Conservation (phyloP, 768 basidiomycete species). For the Boletus patriciae region DNA sequence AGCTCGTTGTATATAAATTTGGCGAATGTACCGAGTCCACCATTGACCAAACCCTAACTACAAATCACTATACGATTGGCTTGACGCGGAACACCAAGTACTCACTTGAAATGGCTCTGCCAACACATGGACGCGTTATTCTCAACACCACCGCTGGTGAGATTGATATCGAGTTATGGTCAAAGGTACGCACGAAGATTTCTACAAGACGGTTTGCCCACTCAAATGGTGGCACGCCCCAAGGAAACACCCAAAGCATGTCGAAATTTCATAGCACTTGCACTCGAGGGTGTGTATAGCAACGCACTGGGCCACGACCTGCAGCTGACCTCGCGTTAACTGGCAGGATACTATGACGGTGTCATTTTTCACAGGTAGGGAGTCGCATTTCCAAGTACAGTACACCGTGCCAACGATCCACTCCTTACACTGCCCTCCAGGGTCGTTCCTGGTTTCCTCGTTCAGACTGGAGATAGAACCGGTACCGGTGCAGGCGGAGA, state of each 20-base stretch:
- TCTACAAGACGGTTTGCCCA: neutral
- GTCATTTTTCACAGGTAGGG: conserved; percentile 90
- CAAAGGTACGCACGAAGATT: conserved; percentile 58
- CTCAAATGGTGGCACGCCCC: neutral
- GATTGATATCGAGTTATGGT: conserved; percentile 89
- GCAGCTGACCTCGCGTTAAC: conserved; percentile 7
- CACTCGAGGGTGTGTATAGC: conserved; percentile 77
- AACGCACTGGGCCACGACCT: neutral
- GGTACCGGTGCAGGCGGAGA: conserved; percentile 92
- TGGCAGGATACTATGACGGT: conserved; percentile 90
- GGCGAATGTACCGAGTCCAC: neutral
- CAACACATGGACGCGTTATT: conserved; percentile 83
- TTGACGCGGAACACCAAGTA: neutral
- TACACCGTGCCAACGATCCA: neutral
- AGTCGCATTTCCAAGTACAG: neutral
- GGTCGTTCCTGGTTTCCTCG: conserved; percentile 88
- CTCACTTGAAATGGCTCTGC: conserved; percentile 62
- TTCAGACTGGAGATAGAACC: conserved; percentile 92
- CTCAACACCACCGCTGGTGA: conserved; percentile 88
- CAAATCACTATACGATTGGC: conserved; percentile 1
- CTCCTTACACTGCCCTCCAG: conserved; percentile 32
- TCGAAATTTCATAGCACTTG: conserved; percentile 84
- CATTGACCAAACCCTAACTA: conserved; percentile 28
- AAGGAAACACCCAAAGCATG: conserved; percentile 95
- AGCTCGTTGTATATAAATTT: neutral